Percentiles rank a stretch among this genome's conserved stretches.
phyloP scores from a whole-genome alignment of 2,329 filamentous ascomycete genomes.

The Ceratocystis alfenasii region DNA sequence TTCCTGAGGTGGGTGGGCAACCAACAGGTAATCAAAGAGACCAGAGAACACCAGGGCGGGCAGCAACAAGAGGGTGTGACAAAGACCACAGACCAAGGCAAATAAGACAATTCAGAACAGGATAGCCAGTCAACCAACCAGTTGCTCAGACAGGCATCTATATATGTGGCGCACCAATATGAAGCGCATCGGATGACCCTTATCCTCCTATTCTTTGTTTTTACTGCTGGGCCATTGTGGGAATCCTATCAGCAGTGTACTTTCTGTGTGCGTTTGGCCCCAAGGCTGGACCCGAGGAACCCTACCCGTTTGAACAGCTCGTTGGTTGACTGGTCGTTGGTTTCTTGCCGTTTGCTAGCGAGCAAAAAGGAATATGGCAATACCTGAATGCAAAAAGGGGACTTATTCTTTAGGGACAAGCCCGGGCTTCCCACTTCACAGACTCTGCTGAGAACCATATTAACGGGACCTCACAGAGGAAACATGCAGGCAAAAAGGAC shows the following conservation, averaged over 20 bases:
- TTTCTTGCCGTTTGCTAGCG: background rate
- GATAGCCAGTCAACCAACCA: conserved; percentile 8
- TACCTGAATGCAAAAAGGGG: background rate
- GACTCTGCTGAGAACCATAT: background rate
- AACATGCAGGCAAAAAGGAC: background rate
- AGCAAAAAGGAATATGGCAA: background rate
- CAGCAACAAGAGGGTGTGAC: conserved; percentile 1
- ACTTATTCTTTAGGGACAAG: background rate
- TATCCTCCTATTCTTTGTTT: background rate
- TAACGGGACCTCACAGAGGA: background rate
- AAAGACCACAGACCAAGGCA: background rate
- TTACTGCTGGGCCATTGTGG: background rate
- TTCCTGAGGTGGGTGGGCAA: background rate
- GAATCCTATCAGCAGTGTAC: background rate
- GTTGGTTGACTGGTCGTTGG: background rate
- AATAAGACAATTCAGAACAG: conserved; percentile 9
- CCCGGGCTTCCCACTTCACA: background rate
- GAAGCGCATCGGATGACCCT: background rate
- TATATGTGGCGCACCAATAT: background rate
- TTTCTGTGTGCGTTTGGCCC: background rate
- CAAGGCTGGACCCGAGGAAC: background rate
- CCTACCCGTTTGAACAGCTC: background rate
- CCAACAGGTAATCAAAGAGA: background rate
- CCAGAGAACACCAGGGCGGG: background rate
- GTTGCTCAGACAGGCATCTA: background rate